Evolutionary conservation across 306 rosid species (phyloP).

Genomic region (Rubus idaeus): DNA sequence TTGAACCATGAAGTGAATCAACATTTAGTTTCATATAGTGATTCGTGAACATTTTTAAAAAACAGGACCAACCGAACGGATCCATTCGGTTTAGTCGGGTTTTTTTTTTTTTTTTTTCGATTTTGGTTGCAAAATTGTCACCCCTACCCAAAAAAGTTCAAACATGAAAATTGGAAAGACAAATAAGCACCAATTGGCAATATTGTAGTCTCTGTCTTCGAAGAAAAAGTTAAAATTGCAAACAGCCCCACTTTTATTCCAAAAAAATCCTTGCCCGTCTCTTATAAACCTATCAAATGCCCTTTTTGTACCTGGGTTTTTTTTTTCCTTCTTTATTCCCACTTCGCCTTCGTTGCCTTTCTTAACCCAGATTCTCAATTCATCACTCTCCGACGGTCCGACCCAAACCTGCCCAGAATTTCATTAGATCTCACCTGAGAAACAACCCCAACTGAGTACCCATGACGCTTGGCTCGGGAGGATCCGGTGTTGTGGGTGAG

Average conservation of each 20-base stretch:
- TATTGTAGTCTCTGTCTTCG: background rate
- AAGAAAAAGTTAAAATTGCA: background rate
- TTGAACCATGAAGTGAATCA: no score
- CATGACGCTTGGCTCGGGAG: constrained; percentile 99
- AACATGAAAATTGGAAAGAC: background rate
- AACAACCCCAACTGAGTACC: constrained; percentile 33
- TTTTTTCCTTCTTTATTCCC: constrained; percentile 32
- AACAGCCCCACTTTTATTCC: constrained; percentile 10
- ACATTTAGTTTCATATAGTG: no score
- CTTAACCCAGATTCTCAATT: constrained; percentile 23
- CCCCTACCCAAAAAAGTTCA: no score
- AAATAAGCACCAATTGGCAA: background rate
- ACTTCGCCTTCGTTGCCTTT: constrained; percentile 34
- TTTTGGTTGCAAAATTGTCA: no score
- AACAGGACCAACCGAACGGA: no score
- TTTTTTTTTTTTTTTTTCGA: no score
- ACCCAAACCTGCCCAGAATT: constrained; percentile 13
- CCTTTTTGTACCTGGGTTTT: constrained; percentile 6
- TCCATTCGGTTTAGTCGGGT: no score
- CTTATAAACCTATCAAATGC: constrained; percentile 21
- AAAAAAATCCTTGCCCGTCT: constrained; percentile 16
- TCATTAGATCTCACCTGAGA: constrained; percentile 59
- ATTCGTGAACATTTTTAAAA: no score
- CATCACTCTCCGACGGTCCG: constrained; percentile 17
- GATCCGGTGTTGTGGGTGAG: constrained; percentile 98